phyloP scores from a whole-genome alignment of 2,329 filamentous ascomycete genomes.

The Helicocarpus griseus region DNA sequence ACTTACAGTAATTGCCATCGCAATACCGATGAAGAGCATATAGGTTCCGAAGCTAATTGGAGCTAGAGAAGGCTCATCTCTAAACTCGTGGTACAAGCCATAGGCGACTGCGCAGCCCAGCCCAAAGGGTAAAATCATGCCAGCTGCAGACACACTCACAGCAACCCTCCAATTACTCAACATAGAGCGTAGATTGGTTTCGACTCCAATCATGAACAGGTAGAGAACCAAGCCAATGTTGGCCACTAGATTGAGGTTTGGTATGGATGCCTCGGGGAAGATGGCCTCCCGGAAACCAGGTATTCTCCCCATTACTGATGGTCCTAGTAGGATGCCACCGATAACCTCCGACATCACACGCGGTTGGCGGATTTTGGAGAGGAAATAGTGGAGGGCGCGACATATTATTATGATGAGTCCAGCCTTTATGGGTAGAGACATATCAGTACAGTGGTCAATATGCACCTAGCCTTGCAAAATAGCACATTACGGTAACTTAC shows the following conservation, averaged over 20 bases:
- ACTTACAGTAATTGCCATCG: conserved; percentile 75
- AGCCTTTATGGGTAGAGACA: conserved; percentile 39
- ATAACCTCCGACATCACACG: conserved; percentile 78
- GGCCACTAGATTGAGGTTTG: conserved; percentile 65
- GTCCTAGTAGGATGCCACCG: conserved; percentile 74
- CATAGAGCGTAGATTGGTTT: conserved; percentile 73
- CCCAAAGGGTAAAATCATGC: conserved; percentile 75
- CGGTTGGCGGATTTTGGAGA: conserved; percentile 67
- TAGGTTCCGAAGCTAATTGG: conserved; percentile 53
- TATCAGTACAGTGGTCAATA: neutral
- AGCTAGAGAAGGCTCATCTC: conserved; percentile 45
- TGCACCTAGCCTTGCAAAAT: neutral
- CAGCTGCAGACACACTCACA: conserved; percentile 63
- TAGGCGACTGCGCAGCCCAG: conserved; percentile 71
- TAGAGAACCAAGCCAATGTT: conserved; percentile 79
- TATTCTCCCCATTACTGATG: conserved; percentile 79
- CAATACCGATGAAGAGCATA: conserved; percentile 79
- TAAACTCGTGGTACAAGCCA: conserved; percentile 69
- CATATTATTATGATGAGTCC: conserved; percentile 67
- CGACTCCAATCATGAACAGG: conserved; percentile 77
- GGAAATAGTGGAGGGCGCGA: conserved; percentile 63
- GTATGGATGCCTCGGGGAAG: conserved; percentile 66
- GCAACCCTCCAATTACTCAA: conserved; percentile 73
- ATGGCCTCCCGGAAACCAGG: conserved; percentile 67
- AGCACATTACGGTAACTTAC: conserved; percentile 28